Percentiles rank a stretch among this genome's conserved stretches.
phyloP scores from a whole-genome alignment of 2,329 filamentous ascomycete genomes.

The Aaosphaeria pasadenensis region DNA sequence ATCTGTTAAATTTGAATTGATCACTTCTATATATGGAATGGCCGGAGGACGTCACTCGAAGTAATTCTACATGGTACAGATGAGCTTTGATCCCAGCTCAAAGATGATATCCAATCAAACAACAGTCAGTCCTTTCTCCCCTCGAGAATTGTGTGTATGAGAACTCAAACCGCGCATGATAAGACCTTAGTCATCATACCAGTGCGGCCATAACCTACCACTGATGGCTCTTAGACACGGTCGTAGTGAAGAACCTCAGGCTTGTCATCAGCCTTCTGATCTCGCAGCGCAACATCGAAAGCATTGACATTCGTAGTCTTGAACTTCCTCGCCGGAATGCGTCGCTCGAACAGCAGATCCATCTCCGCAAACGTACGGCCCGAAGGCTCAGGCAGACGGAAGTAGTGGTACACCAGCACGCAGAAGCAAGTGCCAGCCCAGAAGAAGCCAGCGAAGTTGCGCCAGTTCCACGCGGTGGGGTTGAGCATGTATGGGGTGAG shows the following conservation, averaged over 20 bases:
- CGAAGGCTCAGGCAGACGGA: constrained; percentile 72
- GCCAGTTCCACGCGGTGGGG: constrained; percentile 71
- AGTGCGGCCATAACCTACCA: too few species aligned
- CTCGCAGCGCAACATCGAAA: background rate
- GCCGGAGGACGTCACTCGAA: too few species aligned
- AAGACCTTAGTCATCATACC: too few species aligned
- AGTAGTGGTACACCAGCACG: constrained; percentile 73
- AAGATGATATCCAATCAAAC: too few species aligned
- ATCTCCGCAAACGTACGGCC: constrained; percentile 79
- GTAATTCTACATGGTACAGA: too few species aligned
- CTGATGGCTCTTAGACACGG: constrained; percentile 18
- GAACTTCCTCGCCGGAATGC: background rate
- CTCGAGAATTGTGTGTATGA: background rate
- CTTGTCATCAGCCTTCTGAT: background rate
- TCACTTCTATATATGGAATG: too few species aligned
- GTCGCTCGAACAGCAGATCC: constrained; percentile 70
- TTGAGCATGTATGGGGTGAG: constrained; percentile 59
- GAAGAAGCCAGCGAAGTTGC: constrained; percentile 80
- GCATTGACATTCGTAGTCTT: background rate
- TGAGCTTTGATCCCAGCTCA: too few species aligned
- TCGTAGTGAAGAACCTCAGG: background rate
- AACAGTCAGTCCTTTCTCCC: too few species aligned
- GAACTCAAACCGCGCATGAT: too few species aligned
- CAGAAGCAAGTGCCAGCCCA: constrained; percentile 72
- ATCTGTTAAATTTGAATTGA: too few species aligned